Evolutionary conservation across 306 rosid genomes (phyloP).

Genomic region (Cucumis cinereus): DNA sequence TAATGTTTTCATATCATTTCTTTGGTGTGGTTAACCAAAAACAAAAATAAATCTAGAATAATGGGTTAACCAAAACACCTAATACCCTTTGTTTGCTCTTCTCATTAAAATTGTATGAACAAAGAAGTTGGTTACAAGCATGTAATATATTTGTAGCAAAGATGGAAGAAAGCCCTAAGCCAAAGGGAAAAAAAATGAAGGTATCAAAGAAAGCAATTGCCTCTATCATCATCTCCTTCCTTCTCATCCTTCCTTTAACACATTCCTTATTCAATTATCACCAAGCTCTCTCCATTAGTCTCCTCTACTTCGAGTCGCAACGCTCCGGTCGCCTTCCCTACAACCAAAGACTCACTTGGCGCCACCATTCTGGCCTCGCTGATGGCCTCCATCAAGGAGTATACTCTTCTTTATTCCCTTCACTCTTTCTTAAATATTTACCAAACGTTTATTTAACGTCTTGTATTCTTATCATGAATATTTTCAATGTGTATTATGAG

Average conservation of each 20-base stretch:
- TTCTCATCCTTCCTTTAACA: slow-evolving; percentile 14
- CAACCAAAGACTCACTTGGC: slow-evolving; percentile 74
- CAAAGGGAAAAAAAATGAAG: slow-evolving; percentile 13
- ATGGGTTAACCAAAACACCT: too few species aligned
- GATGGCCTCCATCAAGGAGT: slow-evolving; percentile 90
- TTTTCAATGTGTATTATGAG: background rate
- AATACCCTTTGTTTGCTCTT: too few species aligned
- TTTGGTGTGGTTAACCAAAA: too few species aligned
- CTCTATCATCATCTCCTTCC: slow-evolving; percentile 18
- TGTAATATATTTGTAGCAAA: background rate
- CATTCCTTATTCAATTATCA: slow-evolving; percentile 40
- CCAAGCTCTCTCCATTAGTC: slow-evolving; percentile 54
- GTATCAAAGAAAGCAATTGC: slow-evolving; percentile 9
- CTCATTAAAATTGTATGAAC: too few species aligned
- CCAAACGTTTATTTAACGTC: too few species aligned
- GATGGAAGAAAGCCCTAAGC: background rate
- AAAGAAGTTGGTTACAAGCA: too few species aligned
- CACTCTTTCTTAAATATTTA: too few species aligned
- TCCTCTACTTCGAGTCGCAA: slow-evolving; percentile 77
- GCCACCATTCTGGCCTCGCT: slow-evolving; percentile 63
- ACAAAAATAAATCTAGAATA: too few species aligned
- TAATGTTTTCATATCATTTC: too few species aligned
- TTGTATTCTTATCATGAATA: too few species aligned
- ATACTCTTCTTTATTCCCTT: too few species aligned
- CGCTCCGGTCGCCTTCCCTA: slow-evolving; percentile 79